Evolutionary conservation across 1,284 basidiomycete species (phyloP), one percentile per base, ranked within the genome.

Genomic region (Irpex rosettiformis): DNA sequence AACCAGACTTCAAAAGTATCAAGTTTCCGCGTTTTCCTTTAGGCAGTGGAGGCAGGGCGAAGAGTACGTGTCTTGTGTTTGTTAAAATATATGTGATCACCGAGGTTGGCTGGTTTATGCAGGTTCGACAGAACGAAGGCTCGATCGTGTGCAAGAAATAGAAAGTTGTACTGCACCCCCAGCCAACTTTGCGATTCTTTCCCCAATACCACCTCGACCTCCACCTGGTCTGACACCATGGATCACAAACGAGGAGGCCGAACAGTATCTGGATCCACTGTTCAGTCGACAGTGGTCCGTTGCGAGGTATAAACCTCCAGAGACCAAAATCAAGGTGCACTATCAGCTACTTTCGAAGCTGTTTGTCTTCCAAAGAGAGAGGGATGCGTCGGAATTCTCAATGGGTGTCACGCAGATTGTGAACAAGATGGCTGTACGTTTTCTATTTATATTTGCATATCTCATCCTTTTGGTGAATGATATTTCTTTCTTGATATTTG

Each of bases 371-470:
- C 16, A 18, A 25, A 24, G 24, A 16, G 48, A 28, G 25, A 51
- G 28, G 48, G 48, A 51, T 25, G 48, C 48, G 48, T 13, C 22
- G 27, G 48, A 51, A 22, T 51, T 51, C 18, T 51, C 48, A 25
- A 51, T 51, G 48, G 48, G 27, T 16, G 22, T 51, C 10, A 25
- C 48, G 25, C 11, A 51, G 25, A 51, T 51, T 18, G 25, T 29
- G 25, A 51, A 24, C 25, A 51, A 51, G 48, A 51, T 51, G 48
- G 48, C 48, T 10, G 48, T 51, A 51, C 22, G 48, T 51, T 25
- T 11, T 18, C 13, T 22, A 4, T 16, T 40, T n/a, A 16, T 3
- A 40, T 40, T n/a, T n/a, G n/a, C n/a, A n/a, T n/a, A n/a, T n/a
- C n/a, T n/a, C n/a, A n/a, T n/a, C n/a, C n/a, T n/a, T n/a, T n/a